Evolutionary conservation across 2,329 filamentous ascomycete species (phyloP).

Genomic region (Aspergillus nomiae): DNA sequence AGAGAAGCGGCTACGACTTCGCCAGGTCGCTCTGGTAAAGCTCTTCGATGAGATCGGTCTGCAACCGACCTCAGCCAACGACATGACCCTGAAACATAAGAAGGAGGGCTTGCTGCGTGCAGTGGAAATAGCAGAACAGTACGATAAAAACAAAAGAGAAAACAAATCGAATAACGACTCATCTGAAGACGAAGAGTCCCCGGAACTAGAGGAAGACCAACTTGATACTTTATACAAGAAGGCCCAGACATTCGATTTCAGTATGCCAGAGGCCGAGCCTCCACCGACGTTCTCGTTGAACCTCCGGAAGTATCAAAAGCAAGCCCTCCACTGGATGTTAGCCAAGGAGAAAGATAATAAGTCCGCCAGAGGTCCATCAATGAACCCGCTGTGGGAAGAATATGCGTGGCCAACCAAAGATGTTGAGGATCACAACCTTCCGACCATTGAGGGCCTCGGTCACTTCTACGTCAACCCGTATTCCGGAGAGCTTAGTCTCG

Average conservation of each 20-base stretch:
- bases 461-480: slow-evolving; percentile 97
- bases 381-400: slow-evolving; percentile 98
- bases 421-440: slow-evolving; percentile 76
- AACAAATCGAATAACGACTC: slow-evolving; percentile 46
- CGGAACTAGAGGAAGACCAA: slow-evolving; percentile 93
- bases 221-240: slow-evolving; percentile 93
- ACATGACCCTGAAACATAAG: slow-evolving; percentile 73
- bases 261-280: slow-evolving; percentile 83
- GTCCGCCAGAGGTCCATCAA: slow-evolving; percentile 71
- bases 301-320: slow-evolving; percentile 90
- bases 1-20: slow-evolving; percentile 78
- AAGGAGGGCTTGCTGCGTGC: slow-evolving; percentile 82
- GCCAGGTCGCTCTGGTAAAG: slow-evolving; percentile 85
- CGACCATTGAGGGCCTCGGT: slow-evolving; percentile 63
- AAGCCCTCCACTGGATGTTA: slow-evolving; percentile 95
- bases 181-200: slow-evolving; percentile 75
- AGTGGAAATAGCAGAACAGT: slow-evolving; percentile 82
- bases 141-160: slow-evolving; percentile 61
- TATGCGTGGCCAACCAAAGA: slow-evolving; percentile 89
- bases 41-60: slow-evolving; percentile 88
- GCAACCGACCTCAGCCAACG: slow-evolving; percentile 72
- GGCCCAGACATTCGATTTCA: slow-evolving; percentile 94
- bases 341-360: slow-evolving; percentile 83
- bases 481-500: slow-evolving; percentile 86
- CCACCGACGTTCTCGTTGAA: slow-evolving; percentile 78